Conservation (phyloP, 495 filamentous ascomycete species). For the Xanthoparmelia taractica region DNA sequence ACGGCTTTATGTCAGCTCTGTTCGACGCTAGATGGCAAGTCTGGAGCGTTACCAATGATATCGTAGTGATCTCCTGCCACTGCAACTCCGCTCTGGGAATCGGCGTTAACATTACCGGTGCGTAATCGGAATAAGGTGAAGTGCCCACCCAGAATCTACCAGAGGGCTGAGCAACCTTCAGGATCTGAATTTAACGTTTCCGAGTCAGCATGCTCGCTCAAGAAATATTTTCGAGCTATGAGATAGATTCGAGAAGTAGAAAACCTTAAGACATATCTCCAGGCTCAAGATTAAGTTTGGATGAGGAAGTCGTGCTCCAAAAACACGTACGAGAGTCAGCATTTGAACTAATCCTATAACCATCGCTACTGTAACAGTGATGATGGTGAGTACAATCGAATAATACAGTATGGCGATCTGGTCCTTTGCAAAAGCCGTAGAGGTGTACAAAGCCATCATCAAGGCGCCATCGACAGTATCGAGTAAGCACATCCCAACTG, state of each 20-base stretch:
- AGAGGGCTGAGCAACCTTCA: conserved; percentile 63
- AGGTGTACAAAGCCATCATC: conserved; percentile 91
- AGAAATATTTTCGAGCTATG: background rate
- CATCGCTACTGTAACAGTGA: conserved; percentile 82
- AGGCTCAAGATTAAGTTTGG: background rate
- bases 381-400: conserved; percentile 76
- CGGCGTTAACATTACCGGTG: background rate
- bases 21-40: background rate
- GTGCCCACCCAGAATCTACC: conserved; percentile 62
- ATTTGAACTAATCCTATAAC: conserved; percentile 83
- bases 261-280: background rate
- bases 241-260: background rate
- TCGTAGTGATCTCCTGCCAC: conserved; percentile 74
- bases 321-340: conserved; percentile 46
- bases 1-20: conserved; percentile 21
- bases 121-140: background rate
- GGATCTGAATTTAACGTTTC: conserved; percentile 29
- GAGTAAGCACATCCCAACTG: conserved; percentile 82
- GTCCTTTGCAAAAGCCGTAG: conserved; percentile 63
- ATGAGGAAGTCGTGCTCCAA: background rate
- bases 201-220: background rate
- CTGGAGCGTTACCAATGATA: conserved; percentile 53
- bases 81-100: conserved; percentile 54
- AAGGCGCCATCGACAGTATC: conserved; percentile 88
- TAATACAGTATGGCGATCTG: conserved; percentile 86